Percentiles rank a stretch among this genome's conserved stretches.
Conservation (phyloP, 2,329 filamentous ascomycete species). For the Fusarium poae region DNA sequence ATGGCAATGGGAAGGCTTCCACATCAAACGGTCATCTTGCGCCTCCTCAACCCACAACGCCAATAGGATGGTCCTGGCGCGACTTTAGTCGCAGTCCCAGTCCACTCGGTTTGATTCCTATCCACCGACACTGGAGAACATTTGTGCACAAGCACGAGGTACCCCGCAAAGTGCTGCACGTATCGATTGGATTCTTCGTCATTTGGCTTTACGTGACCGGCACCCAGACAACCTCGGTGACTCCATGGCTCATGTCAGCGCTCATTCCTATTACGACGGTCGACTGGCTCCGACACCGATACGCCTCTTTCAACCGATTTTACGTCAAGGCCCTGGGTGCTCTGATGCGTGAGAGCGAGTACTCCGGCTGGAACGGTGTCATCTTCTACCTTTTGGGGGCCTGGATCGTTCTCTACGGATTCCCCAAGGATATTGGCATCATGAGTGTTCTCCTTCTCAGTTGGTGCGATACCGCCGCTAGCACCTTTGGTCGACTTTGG, state of each 20-base stretch:
- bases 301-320: constrained; percentile 82
- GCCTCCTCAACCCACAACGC: constrained; percentile 71
- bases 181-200: constrained; percentile 96
- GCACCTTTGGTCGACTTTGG: constrained; percentile 91
- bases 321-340: constrained; percentile 89
- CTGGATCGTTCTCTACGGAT: constrained; percentile 86
- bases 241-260: constrained; percentile 83
- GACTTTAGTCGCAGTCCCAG: constrained; percentile 93
- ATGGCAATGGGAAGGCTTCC: constrained; percentile 53
- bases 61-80: constrained; percentile 79
- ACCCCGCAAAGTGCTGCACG: constrained; percentile 90
- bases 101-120: constrained; percentile 92
- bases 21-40: constrained; percentile 75
- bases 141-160: constrained; percentile 98
- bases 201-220: constrained; percentile 87
- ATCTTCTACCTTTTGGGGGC: constrained; percentile 96
- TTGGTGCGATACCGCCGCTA: constrained; percentile 98
- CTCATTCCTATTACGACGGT: constrained; percentile 86
- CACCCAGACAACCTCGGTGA: constrained; percentile 80
- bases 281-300: constrained; percentile 87
- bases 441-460: constrained; percentile 91
- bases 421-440: constrained; percentile 93
- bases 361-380: constrained; percentile 93
- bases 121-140: constrained; percentile 90
- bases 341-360: constrained; percentile 97